Percentiles rank a stretch among this genome's conserved stretches.
These are phyloP conservation scores for Murraya paniculata DNA, from an alignment of 345 rosid genomes.

Conservation along the genomic window DNA sequence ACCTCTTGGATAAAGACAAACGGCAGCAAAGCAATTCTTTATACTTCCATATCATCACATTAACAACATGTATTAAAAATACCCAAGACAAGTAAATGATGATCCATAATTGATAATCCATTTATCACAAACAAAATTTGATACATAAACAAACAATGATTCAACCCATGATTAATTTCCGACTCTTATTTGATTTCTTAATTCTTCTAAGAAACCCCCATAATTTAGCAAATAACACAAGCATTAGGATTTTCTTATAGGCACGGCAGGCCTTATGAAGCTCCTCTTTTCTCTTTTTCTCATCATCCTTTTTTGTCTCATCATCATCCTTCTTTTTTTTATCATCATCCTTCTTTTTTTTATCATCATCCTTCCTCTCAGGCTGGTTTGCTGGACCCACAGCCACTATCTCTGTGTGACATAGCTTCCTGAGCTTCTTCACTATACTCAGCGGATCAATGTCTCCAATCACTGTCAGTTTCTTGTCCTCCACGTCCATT, in stretches of 20 bases:
- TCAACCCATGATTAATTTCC: not conserved
- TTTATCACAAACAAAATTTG: not conserved
- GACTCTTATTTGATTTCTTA: not conserved
- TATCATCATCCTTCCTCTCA: slow-evolving; percentile 48
- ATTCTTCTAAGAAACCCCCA: not conserved
- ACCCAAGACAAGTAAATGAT: not conserved
- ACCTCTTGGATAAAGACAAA: not conserved
- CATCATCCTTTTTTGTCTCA: slow-evolving; percentile 3
- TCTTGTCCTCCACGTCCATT: slow-evolving; percentile 53
- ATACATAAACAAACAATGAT: not conserved
- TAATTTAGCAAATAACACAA: slow-evolving; percentile 38
- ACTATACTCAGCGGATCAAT: slow-evolving; percentile 43
- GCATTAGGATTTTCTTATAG: slow-evolving; percentile 38
- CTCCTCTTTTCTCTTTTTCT: slow-evolving; percentile 15
- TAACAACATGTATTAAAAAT: not conserved
- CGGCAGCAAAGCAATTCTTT: not conserved
- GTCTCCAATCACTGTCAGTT: slow-evolving; percentile 55
- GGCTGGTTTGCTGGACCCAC: slow-evolving; percentile 60
- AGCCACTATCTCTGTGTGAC: slow-evolving; percentile 40
- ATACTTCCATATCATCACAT: not conserved
- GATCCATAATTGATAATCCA: not conserved
- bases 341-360: slow-evolving; percentile 27
- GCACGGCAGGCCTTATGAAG: slow-evolving; percentile 21
- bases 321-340: slow-evolving; percentile 14
- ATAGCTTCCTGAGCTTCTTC: slow-evolving; percentile 47